Evolutionary conservation across 1,284 basidiomycete species (phyloP), one percentile per base, ranked within the genome.

Genomic region (Sanghuangporus sanghuang): DNA sequence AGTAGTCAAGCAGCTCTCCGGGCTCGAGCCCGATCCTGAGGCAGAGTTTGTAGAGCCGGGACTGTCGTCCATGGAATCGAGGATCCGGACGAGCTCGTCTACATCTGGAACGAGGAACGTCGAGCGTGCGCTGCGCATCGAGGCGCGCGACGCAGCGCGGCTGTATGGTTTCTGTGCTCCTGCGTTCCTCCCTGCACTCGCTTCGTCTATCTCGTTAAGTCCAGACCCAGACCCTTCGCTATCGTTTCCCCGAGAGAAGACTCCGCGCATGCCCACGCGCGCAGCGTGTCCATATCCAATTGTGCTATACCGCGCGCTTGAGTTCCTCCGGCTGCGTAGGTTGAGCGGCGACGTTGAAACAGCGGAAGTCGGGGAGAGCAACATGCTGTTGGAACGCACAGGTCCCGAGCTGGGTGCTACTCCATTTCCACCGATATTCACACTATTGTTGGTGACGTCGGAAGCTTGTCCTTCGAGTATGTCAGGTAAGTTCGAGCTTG

Each of bases 21-120:
- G 32, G 21, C 44, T 59, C 39, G 40, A 18, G 32, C 50, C 58
- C 38, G 57, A 35, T 6, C 40, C 40, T n/a, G 40, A 42, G 12
- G 12, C 40, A 14, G 44, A 46, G 8, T 18, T 18, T 14, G 27
- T 32, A 32, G 44, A n/a, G 9, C 56, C 18, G 35, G 50, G 54
- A 36, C 36, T 50, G 52, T 36, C 39, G 18, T 56, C 59, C 35
- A 63, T 57, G 14, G 54, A 46, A 52, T 63, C 55, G 6, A 63
- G 39, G 39, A 64, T 48, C 35, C 61, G 48, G 21, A 65, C 50
- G 53, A 67, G 64, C 61, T 67, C 61, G 57, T 65, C 57, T 38
- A 65, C 61, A 38, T 61, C 42, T 38, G 64, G 61, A 21, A 65
- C 58, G 36, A 55, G 39, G 27, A 48, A 65, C 38, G 59, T 49